phyloP scores from a whole-genome alignment of 2,329 filamentous ascomycete species.

The Aotearoamyces nothofagi region DNA sequence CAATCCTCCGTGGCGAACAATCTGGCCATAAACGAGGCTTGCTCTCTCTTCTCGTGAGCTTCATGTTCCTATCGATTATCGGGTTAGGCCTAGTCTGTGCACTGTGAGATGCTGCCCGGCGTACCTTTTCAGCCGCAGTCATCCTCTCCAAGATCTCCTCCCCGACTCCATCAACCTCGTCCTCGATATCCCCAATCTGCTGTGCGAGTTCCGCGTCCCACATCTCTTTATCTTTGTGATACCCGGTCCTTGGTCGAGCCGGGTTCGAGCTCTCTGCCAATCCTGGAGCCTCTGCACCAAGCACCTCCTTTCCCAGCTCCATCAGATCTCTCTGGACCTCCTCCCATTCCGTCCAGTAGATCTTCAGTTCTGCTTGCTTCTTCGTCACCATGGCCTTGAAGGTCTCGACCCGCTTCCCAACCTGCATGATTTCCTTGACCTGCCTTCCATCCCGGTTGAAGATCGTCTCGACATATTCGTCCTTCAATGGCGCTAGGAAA shows the following conservation, averaged over 20 bases:
- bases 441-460: slow-evolving; percentile 7
- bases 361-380: slow-evolving; percentile 10
- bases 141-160: too few species aligned
- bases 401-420: slow-evolving; percentile 10
- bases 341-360: slow-evolving; percentile 16
- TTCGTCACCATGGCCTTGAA: slow-evolving; percentile 10
- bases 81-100: too few species aligned
- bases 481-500: slow-evolving; percentile 9
- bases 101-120: too few species aligned
- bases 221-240: slow-evolving; percentile 4
- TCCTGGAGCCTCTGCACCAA: slow-evolving; percentile 8
- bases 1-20: too few species aligned
- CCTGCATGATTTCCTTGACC: slow-evolving; percentile 6
- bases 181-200: slow-evolving; percentile 9
- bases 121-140: too few species aligned
- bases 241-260: too few species aligned
- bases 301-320: slow-evolving; percentile 10
- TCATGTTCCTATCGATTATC: too few species aligned
- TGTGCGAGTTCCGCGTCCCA: slow-evolving; percentile 7
- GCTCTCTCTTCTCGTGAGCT: too few species aligned
- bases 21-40: too few species aligned
- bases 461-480: slow-evolving; percentile 10
- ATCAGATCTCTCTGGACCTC: slow-evolving; percentile 14
- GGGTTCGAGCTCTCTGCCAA: slow-evolving; percentile 8
- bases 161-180: slow-evolving; percentile 5